A percentile compares a stretch with the other conserved stretches of the same genome.
Evolutionary conservation across 805 yeast genomes (phyloP).

Genomic region (Lachancea cidri): DNA sequence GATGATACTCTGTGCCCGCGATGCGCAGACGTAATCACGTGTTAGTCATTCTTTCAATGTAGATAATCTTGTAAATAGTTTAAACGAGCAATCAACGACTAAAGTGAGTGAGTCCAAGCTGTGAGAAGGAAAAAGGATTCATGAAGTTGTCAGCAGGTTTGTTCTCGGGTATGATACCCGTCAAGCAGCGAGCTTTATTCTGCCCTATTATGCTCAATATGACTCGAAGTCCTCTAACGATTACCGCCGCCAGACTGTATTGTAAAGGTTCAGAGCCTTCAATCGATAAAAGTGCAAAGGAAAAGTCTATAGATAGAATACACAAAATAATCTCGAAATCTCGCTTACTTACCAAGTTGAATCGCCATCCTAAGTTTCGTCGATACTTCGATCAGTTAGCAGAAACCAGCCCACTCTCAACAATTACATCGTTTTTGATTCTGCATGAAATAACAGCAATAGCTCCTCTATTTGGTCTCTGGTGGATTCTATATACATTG

Average conservation of each 20-base stretch:
- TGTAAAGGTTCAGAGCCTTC: neutral
- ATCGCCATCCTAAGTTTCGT: constrained; percentile 23
- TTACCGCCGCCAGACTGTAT: neutral
- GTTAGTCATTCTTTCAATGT: neutral
- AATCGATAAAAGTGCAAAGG: neutral
- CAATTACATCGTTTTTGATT: constrained; percentile 55
- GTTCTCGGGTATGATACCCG: neutral
- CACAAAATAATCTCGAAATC: constrained; percentile 25
- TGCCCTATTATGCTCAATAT: too few species aligned
- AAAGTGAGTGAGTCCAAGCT: too few species aligned
- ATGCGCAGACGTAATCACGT: constrained; percentile 43
- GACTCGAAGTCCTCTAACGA: too few species aligned
- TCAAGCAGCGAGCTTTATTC: too few species aligned
- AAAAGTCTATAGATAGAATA: constrained; percentile 11
- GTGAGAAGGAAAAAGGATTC: too few species aligned
- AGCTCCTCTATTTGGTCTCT: constrained; percentile 59
- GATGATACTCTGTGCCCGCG: constrained; percentile 59
- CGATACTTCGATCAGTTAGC: constrained; percentile 24
- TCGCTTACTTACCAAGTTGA: constrained; percentile 21
- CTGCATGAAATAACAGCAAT: constrained; percentile 75
- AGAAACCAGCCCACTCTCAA: constrained; percentile 28
- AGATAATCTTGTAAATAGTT: neutral
- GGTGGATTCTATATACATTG: constrained; percentile 60
- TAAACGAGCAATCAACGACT: too few species aligned
- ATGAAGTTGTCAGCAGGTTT: neutral